Conservation (phyloP, 441 rosid genomes). For the Rhodomyrtus psidioides region DNA sequence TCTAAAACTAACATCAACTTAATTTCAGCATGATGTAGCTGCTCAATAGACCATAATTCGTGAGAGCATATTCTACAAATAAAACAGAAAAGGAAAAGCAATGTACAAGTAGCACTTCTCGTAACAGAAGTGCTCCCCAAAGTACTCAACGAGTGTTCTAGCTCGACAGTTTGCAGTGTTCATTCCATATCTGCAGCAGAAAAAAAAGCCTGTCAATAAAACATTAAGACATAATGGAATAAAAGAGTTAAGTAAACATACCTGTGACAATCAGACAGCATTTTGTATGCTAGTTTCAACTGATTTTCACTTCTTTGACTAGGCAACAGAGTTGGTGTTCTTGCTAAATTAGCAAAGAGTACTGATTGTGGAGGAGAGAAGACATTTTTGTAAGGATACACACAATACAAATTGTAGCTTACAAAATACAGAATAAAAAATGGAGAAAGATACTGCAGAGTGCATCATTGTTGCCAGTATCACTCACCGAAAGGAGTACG, state of each 20-base stretch:
- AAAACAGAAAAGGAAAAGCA: neutral
- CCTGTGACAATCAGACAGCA: constrained; percentile 86
- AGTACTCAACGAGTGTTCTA: constrained; percentile 70
- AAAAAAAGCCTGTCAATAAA: neutral
- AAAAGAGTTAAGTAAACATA: constrained; percentile 2
- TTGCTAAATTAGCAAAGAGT: constrained; percentile 63
- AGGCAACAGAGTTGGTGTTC: constrained; percentile 65
- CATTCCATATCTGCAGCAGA: constrained; percentile 74
- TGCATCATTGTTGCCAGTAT: neutral
- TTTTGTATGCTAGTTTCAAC: constrained; percentile 58
- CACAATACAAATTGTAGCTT: neutral
- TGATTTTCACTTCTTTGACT: constrained; percentile 70
- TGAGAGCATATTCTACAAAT: neutral
- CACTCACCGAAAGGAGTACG: neutral
- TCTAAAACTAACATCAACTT: neutral
- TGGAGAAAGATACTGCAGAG: neutral
- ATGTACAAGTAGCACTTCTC: constrained; percentile 64
- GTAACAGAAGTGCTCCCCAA: constrained; percentile 64
- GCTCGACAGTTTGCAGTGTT: constrained; percentile 76
- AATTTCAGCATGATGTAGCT: neutral
- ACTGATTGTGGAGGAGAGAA: constrained; percentile 28
- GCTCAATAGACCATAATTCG: neutral
- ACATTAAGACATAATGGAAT: neutral
- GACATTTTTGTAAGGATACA: neutral
- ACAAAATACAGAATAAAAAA: neutral